Evolutionary conservation across 2,329 filamentous ascomycete species (phyloP).

Genomic region (Aspergillus uvarum): DNA sequence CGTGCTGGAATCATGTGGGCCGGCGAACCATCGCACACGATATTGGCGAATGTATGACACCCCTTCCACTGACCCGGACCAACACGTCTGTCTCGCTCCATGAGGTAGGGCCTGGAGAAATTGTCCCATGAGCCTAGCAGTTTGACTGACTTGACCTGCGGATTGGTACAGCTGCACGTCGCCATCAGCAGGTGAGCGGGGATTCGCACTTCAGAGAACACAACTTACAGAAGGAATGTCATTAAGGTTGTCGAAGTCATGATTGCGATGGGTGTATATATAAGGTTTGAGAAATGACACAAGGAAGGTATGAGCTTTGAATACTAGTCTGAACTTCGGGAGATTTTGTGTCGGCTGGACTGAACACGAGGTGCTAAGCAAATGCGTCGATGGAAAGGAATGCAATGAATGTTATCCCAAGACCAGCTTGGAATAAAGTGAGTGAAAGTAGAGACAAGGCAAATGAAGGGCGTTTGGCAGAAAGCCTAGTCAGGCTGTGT

Average conservation of each 20-base stretch:
- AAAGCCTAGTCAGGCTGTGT: conserved; percentile 1
- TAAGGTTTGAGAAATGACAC: no score
- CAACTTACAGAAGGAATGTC: conserved; percentile 39
- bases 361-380: not conserved
- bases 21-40: conserved; percentile 73
- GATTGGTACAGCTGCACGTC: conserved; percentile 34
- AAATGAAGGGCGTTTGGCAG: not conserved
- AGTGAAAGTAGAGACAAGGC: conserved; percentile 6
- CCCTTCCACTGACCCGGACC: conserved; percentile 79
- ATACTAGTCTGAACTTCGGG: not conserved
- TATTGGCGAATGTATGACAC: conserved; percentile 82
- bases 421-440: conserved; percentile 21
- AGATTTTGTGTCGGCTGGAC: not conserved
- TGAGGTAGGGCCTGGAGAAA: conserved; percentile 73
- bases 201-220: not conserved
- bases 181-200: conserved; percentile 18
- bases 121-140: conserved; percentile 95
- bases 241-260: conserved; percentile 39
- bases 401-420: conserved; percentile 13
- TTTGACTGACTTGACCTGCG: conserved; percentile 61
- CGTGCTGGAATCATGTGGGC: conserved; percentile 56
- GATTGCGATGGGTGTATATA: conserved; percentile 8
- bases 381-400: conserved; percentile 7
- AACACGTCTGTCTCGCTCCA: conserved; percentile 76
- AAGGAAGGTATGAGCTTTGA: not conserved